Percentiles rank a stretch among this genome's conserved stretches.
Conservation (phyloP, 192 early-diverging fungal genomes). For the Entomortierella parvispora region DNA sequence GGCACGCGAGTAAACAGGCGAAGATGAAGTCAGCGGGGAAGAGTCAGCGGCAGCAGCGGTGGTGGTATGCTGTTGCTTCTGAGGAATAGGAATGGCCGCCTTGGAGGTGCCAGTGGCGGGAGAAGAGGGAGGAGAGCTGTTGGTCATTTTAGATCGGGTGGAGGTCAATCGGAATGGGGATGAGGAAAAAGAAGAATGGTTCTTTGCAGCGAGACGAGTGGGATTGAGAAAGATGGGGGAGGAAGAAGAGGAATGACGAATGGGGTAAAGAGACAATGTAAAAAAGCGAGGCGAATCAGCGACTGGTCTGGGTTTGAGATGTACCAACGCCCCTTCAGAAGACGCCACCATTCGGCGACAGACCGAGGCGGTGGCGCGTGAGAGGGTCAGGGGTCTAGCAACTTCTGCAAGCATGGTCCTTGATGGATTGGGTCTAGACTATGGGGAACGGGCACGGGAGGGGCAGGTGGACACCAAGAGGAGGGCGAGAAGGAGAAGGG, state of each 20-base stretch:
- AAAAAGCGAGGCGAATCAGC: constrained; percentile 5
- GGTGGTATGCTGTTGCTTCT: background rate
- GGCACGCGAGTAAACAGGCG: constrained; percentile 17
- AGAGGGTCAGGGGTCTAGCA: too few relatives aligned
- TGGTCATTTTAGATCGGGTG: constrained; percentile 30
- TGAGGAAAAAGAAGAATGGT: background rate
- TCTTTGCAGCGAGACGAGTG: background rate
- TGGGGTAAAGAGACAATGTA: background rate
- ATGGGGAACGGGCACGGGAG: too few relatives aligned
- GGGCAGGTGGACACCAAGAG: too few relatives aligned
- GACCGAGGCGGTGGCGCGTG: too few relatives aligned
- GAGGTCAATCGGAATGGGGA: constrained; percentile 1
- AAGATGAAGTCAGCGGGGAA: constrained; percentile 8
- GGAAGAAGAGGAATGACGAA: background rate
- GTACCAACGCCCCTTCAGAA: background rate
- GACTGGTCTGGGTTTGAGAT: constrained; percentile 10
- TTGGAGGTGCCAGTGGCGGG: background rate
- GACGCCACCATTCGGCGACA: too few relatives aligned
- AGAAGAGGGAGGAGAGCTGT: background rate
- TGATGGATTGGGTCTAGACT: too few relatives aligned
- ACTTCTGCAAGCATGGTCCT: too few relatives aligned
- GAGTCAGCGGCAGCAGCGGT: background rate
- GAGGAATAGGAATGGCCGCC: background rate
- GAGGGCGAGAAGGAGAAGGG: too few relatives aligned
- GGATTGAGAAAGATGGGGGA: background rate